Evolutionary conservation across 2,329 filamentous ascomycete genomes (phyloP).

Genomic region (Albifimbria verrucaria): DNA sequence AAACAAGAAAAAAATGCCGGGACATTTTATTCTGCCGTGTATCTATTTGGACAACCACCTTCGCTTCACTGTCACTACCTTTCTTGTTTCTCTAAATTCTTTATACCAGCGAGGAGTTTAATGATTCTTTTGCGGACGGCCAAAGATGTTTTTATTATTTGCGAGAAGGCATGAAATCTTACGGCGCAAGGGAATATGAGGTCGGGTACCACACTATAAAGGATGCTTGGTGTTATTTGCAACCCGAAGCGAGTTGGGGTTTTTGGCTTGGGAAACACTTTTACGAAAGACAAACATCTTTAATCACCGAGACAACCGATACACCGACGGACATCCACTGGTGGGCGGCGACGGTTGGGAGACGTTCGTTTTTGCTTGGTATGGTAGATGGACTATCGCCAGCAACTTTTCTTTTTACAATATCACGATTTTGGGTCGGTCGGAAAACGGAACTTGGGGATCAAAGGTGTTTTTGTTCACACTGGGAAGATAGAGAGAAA

Average conservation of each 20-base stretch:
- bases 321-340: not conserved
- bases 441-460: not conserved
- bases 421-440: not conserved
- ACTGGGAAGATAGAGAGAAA: not conserved
- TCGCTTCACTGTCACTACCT: not conserved
- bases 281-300: not conserved
- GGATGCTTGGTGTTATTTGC: not conserved
- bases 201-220: not conserved
- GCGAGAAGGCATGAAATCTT: not conserved
- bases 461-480: not conserved
- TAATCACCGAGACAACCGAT: not conserved
- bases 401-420: too few species aligned
- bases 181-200: not conserved
- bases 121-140: not conserved
- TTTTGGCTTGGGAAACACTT: not conserved
- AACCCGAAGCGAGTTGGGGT: not conserved
- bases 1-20: constrained; percentile 1
- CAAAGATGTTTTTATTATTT: not conserved
- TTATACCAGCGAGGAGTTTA: not conserved
- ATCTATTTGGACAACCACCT: not conserved
- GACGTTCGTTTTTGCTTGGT: not conserved
- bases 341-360: not conserved
- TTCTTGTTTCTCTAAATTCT: not conserved
- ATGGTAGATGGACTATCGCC: too few species aligned
- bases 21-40: not conserved